Base-by-base conservation (phyloP, 2,329 filamentous ascomycete genomes). In the Chaetomiaceae sp. region DNA sequence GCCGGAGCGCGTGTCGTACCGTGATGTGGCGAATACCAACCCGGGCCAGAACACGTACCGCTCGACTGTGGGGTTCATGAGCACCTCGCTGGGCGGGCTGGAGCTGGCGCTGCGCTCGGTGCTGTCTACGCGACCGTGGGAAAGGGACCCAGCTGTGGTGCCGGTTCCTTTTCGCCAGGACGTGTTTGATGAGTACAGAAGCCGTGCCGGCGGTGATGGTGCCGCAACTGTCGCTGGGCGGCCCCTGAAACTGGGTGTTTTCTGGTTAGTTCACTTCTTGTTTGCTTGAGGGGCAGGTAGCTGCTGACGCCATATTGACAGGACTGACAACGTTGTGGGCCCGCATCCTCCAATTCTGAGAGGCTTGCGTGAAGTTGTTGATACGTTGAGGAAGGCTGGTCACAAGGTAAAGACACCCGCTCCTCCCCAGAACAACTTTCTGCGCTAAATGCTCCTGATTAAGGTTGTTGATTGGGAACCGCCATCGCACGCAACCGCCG, bases 101-200 rank as follows among this genome's bases (percentile, higher is more conserved):
- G 72, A 71, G 32, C 62, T 86, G 4, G 43, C 49, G 2, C 69
- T 79, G 2, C 73, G 78, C 55, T 65, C 74, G 0, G 59, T 86
- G 2, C 64, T 88, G 1, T 68, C 66, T 11, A 72, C 72, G 26
- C 56, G 78, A 43, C 84, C 84, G 0, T 88, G 84, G 84, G 62
- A 79, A 1, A 65, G 76, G 52, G 84, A 88, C 59, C 83, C 84
- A 0, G 65, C 81, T 0, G 79, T 83, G 0, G 64, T 79, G 33
- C 79, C 84, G 17, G 68, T 88, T 1, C 83, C 83, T 0, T 88
- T 82, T 75, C 72, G 81, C 2, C 63, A 73, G 19, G 68, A 75
- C 0, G 53, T 71, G 3, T 44, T 63, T 2, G 62, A 70, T 10
- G 60, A 72, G 2, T 68, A 73, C 17, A 57, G 65, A 12, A 59